phyloP scores from a whole-genome alignment of 495 filamentous ascomycete species.

The Penicillium silybi region DNA sequence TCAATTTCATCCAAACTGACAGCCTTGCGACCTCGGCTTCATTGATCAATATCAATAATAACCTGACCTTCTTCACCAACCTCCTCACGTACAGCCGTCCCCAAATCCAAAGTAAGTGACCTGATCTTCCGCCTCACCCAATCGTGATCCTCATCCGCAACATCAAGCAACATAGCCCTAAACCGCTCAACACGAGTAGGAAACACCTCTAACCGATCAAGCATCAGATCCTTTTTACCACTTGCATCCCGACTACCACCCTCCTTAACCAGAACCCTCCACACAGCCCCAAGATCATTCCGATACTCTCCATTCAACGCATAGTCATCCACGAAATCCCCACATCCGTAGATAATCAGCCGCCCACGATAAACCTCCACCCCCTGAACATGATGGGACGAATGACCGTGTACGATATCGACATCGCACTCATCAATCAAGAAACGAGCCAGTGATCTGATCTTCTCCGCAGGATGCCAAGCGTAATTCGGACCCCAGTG shows the following conservation, averaged over 20 bases:
- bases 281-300: slow-evolving; percentile 41
- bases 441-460: slow-evolving; percentile 35
- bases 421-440: slow-evolving; percentile 42
- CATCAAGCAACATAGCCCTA: slow-evolving; percentile 21
- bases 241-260: neutral
- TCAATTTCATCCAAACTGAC: neutral
- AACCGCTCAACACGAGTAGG: slow-evolving; percentile 27
- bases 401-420: slow-evolving; percentile 44
- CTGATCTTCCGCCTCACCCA: slow-evolving; percentile 22
- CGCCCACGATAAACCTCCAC: slow-evolving; percentile 35
- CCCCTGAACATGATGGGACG: slow-evolving; percentile 43
- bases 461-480: slow-evolving; percentile 27
- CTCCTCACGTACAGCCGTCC: slow-evolving; percentile 8
- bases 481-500: slow-evolving; percentile 44
- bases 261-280: slow-evolving; percentile 31
- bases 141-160: slow-evolving; percentile 20
- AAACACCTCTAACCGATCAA: slow-evolving; percentile 29
- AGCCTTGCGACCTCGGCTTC: neutral
- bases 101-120: slow-evolving; percentile 21
- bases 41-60: slow-evolving; percentile 17
- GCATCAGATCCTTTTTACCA: neutral
- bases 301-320: slow-evolving; percentile 26
- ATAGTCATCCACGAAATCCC: slow-evolving; percentile 47
- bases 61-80: slow-evolving; percentile 25
- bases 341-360: slow-evolving; percentile 42